Conservation (phyloP, 352 stramenopile species). For the Halophytophthora polymorphica region DNA sequence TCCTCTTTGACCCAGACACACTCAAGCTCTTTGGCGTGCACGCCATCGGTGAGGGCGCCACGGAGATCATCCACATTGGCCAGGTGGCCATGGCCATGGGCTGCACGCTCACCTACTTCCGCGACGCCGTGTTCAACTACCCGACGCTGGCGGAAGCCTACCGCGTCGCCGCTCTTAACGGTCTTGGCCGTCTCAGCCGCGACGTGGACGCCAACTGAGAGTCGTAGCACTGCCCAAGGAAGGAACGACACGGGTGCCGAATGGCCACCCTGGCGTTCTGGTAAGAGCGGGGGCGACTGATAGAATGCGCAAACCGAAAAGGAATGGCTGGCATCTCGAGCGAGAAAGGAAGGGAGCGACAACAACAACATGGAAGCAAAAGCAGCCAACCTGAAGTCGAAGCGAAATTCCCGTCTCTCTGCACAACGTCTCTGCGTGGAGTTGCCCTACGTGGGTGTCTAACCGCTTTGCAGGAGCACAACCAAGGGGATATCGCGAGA, state of each 20-base stretch:
- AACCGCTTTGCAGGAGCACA: constrained; percentile 15
- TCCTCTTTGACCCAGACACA: constrained; percentile 82
- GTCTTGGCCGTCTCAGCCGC: constrained; percentile 83
- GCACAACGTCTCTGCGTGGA: no score
- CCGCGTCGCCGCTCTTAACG: constrained; percentile 75
- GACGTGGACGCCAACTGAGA: constrained; percentile 67
- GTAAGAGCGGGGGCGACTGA: constrained; percentile 9
- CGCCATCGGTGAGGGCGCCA: constrained; percentile 81
- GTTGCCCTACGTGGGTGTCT: no score
- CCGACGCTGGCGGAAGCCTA: constrained; percentile 88
- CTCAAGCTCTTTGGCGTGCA: constrained; percentile 78
- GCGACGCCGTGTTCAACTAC: constrained; percentile 91
- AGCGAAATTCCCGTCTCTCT: no score
- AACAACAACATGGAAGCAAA: constrained; percentile 4
- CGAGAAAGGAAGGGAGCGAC: constrained; percentile 5
- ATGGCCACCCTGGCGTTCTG: constrained; percentile 9
- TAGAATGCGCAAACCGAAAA: constrained; percentile 32
- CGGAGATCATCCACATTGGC: constrained; percentile 90
- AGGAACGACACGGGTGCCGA: neutral
- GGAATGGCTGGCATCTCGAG: constrained; percentile 9
- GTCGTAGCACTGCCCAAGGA: constrained; percentile 5
- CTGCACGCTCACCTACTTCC: constrained; percentile 87
- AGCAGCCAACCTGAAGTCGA: no score
- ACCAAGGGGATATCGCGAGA: constrained; percentile 19
- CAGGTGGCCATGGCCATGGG: constrained; percentile 85